phyloP scores from a whole-genome alignment of 106 monocot species.

The Ottelia alismoides region DNA sequence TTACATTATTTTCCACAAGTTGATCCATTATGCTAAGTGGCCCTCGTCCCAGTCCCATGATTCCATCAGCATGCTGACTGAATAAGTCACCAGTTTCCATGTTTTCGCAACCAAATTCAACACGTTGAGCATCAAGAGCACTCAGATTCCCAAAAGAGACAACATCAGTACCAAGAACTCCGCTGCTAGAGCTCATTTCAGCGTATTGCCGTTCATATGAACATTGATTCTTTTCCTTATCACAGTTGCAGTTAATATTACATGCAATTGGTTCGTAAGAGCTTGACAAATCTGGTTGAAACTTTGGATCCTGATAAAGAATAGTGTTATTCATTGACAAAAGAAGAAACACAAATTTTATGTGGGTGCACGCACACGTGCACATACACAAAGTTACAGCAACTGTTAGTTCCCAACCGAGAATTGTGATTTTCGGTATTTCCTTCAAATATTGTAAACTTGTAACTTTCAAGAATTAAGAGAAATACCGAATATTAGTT shows the following conservation, averaged over 20 bases:
- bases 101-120: constrained; percentile 92
- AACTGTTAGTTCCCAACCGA: too few species aligned
- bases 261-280: constrained; percentile 75
- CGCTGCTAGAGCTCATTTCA: constrained; percentile 95
- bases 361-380: too few species aligned
- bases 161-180: constrained; percentile 75
- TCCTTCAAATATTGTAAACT: too few species aligned
- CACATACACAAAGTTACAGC: too few species aligned
- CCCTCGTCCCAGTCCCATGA: constrained; percentile 88
- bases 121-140: constrained; percentile 50
- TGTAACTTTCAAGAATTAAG: too few species aligned
- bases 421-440: too few species aligned
- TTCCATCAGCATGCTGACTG: constrained; percentile 94
- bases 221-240: constrained; percentile 61
- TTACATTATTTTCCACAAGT: constrained; percentile 77
- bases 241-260: constrained; percentile 51
- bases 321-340: background rate
- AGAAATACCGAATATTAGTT: too few species aligned
- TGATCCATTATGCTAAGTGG: constrained; percentile 91
- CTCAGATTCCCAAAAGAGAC: constrained; percentile 77
- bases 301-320: constrained; percentile 60
- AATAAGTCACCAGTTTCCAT: constrained; percentile 82
- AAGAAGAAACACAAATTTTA: background rate
- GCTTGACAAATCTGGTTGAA: constrained; percentile 69
- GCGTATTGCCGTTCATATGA: constrained; percentile 85